These are phyloP conservation scores for Clitoria ternatea DNA, from an alignment of 306 rosid genomes.

Conservation along the genomic window DNA sequence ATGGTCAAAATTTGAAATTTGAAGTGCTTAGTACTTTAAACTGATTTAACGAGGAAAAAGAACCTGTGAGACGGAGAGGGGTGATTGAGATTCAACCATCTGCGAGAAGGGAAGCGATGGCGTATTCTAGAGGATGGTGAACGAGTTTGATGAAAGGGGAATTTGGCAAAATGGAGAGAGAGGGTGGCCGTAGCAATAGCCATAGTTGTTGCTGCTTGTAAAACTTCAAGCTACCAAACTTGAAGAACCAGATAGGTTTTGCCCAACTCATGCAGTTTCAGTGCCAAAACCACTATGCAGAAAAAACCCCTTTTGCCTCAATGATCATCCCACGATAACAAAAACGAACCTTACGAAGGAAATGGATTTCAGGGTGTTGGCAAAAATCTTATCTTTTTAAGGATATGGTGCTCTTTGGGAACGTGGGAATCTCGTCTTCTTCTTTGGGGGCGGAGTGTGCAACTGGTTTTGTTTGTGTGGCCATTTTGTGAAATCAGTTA, in stretches of 20 bases:
- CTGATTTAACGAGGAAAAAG: neutral
- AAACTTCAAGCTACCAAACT: conserved; percentile 60
- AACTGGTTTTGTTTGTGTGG: conserved; percentile 29
- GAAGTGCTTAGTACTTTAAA: neutral
- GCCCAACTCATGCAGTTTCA: conserved; percentile 93
- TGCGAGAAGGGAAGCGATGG: conserved; percentile 55
- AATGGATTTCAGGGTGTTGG: neutral
- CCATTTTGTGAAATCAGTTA: neutral
- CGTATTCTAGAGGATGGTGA: conserved; percentile 46
- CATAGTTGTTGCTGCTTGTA: conserved; percentile 45
- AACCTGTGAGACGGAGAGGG: conserved; percentile 38
- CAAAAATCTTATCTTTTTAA: conserved; percentile 21
- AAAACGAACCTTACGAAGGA: no score
- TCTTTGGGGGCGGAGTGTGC: conserved; percentile 21
- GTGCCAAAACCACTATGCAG: conserved; percentile 29
- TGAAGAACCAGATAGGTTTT: conserved; percentile 45
- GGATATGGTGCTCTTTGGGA: neutral
- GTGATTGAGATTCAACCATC: conserved; percentile 45
- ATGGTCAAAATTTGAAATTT: neutral
- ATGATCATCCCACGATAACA: conserved; percentile 21
- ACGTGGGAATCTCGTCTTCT: neutral
- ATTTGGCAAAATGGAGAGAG: conserved; percentile 27
- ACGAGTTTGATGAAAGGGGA: conserved; percentile 41
- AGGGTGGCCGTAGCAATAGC: conserved; percentile 53
- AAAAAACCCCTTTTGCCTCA: neutral